phyloP scores from a whole-genome alignment of 257 asterid species.

The Cruciata laevipes region DNA sequence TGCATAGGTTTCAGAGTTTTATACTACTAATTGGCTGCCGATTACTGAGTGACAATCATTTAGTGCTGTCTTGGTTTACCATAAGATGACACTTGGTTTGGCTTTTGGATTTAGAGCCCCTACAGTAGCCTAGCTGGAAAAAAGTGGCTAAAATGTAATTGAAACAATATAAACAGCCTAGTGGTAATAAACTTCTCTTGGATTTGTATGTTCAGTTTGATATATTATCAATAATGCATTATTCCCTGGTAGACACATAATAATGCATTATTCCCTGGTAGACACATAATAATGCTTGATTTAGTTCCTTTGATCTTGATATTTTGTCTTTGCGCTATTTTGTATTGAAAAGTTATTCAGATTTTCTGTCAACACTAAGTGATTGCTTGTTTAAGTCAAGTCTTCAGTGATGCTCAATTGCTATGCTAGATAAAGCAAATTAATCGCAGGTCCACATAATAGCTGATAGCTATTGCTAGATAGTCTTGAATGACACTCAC shows the following conservation, averaged over 20 bases:
- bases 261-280: too few species aligned
- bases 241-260: too few species aligned
- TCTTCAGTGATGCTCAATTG: neutral
- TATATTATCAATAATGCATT: too few species aligned
- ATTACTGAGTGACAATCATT: neutral
- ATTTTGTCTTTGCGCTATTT: too few species aligned
- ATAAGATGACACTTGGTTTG: neutral
- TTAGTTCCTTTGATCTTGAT: too few species aligned
- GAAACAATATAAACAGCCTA: neutral
- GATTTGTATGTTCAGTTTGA: neutral
- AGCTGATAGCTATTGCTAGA: neutral
- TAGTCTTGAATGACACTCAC: neutral
- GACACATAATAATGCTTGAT: too few species aligned
- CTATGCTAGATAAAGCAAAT: neutral
- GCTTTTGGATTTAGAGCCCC: neutral
- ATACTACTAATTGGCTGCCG: neutral
- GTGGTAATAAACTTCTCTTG: too few species aligned
- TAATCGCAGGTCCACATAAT: neutral
- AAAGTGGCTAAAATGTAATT: neutral
- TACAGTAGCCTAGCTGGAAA: neutral
- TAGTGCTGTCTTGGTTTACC: too few species aligned
- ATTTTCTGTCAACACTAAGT: neutral
- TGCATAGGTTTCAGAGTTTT: neutral
- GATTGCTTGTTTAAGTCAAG: neutral
- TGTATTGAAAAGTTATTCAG: neutral